Conservation (phyloP, 129 eudicot genomes). For the Flaveria linearis region DNA sequence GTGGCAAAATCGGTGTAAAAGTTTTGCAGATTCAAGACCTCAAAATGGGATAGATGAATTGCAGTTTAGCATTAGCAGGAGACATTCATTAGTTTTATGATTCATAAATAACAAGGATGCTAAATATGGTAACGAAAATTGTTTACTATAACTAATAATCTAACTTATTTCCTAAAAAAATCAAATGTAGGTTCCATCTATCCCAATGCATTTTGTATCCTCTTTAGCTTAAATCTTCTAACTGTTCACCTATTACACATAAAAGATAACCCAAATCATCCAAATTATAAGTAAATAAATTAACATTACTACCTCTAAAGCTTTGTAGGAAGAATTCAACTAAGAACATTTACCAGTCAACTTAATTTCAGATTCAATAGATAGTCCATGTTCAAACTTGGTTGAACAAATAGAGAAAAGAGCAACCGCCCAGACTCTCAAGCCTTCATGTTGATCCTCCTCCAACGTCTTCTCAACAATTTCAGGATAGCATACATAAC, state of each 20-base stretch:
- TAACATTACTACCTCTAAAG: background rate
- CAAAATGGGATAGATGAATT: background rate
- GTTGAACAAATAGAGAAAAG: constrained; percentile 45
- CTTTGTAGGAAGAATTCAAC: constrained; percentile 7
- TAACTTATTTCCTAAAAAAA: background rate
- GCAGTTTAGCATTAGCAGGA: constrained; percentile 6
- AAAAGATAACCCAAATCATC: background rate
- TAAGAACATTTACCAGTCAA: constrained; percentile 48
- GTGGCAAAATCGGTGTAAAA: background rate
- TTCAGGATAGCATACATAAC: constrained; percentile 62
- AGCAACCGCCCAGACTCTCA: constrained; percentile 54
- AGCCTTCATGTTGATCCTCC: constrained; percentile 55
- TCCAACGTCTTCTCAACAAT: constrained; percentile 51
- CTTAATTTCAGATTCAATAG: constrained; percentile 61
- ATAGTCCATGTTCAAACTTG: constrained; percentile 53
- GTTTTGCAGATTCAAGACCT: background rate
- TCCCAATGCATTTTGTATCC: background rate
- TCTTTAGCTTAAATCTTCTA: background rate
- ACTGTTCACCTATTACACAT: background rate
- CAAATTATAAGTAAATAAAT: background rate
- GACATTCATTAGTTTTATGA: background rate
- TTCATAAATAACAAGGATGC: background rate
- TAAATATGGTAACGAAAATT: background rate
- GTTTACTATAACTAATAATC: background rate
- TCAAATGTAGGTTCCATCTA: background rate